Conservation (phyloP, 2,329 filamentous ascomycete species). For the Beauveria rudraprayagi region DNA sequence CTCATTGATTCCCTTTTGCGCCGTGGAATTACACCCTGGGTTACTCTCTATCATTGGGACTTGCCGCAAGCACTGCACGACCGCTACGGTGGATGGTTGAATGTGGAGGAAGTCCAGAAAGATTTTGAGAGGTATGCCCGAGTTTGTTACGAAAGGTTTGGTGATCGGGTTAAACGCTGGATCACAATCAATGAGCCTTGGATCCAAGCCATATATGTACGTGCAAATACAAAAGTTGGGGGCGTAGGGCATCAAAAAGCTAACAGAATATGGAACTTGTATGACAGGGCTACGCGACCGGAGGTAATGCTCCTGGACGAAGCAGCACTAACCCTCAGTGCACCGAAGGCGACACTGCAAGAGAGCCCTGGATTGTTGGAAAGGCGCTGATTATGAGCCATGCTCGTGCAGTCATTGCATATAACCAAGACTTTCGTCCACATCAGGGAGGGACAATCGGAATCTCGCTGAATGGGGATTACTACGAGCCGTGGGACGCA, state of each 20-base stretch:
- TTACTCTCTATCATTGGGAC: conserved; percentile 62
- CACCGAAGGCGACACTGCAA: conserved; percentile 25
- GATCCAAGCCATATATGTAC: conserved; percentile 29
- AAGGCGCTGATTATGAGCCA: conserved; percentile 30
- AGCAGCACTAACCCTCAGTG: conserved; percentile 20
- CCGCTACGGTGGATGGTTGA: conserved; percentile 27
- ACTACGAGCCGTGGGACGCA: conserved; percentile 28
- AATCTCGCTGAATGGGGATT: conserved; percentile 31
- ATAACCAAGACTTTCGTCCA: conserved; percentile 24
- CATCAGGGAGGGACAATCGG: conserved; percentile 25
- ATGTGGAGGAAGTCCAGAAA: conserved; percentile 22
- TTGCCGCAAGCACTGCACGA: conserved; percentile 28
- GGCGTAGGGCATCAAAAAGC: background rate
- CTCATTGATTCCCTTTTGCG: conserved; percentile 50
- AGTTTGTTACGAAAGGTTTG: conserved; percentile 30
- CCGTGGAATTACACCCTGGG: conserved; percentile 50
- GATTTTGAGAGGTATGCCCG: conserved; percentile 31
- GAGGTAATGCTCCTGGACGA: conserved; percentile 26
- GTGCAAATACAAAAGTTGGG: background rate
- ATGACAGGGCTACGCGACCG: conserved; percentile 24
- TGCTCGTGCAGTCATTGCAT: conserved; percentile 23
- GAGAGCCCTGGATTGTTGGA: conserved; percentile 28
- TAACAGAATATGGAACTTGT: background rate
- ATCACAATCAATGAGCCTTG: conserved; percentile 32
- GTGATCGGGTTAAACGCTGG: conserved; percentile 33